Base-by-base conservation (phyloP, 2,329 filamentous ascomycete genomes). In the Aureobasidium pullulans region DNA sequence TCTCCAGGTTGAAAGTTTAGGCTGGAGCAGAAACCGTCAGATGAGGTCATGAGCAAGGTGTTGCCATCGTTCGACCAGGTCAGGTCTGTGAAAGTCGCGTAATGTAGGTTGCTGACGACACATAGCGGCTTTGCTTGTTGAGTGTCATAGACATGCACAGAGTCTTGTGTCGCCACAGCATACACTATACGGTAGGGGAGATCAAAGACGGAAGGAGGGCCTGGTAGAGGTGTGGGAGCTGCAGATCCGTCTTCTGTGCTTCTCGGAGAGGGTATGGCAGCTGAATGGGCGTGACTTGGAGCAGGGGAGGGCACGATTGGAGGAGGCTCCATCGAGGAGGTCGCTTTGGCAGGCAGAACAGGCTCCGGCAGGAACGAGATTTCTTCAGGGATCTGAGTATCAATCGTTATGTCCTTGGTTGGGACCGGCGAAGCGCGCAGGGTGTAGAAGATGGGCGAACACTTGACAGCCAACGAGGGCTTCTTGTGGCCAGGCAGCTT, bases 401-500 rank as follows among this genome's bases (percentile, higher is more conserved):
- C 94, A 62, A 99, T 90, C 0, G 90, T 96, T 65, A 99, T 95
- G 68, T 96, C 86, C 66, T 88, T 91, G 1, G 92, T 96, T 4
- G 86, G 84, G 0, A 81, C 64, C 9, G 81, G 74, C 0, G 79
- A 76, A 67, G 88, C 84, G 42, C 94, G 85, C 23, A 95, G 77
- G 0, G 86, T 90, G 73, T 97, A 99, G 66, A 89, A 86, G 28
- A 96, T 76, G 0, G 94, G 94, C 13, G 93, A 99, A 71, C 94
- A 99, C 69, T 90, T 90, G 61, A 99, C 90, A 1, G 92, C 94
- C 10, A 99, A 90, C 0, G 94, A 97, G 0, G 94, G 94, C 73
- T 99, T 99, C 79, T 96, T 99, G 74, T 97, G 93, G 1, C 94
- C 94, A 0, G 94, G 94, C 6, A 99, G 81, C 73, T 97, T 94